Conservation (phyloP, 805 yeast species). For the Wickerhamiella nectarea region DNA sequence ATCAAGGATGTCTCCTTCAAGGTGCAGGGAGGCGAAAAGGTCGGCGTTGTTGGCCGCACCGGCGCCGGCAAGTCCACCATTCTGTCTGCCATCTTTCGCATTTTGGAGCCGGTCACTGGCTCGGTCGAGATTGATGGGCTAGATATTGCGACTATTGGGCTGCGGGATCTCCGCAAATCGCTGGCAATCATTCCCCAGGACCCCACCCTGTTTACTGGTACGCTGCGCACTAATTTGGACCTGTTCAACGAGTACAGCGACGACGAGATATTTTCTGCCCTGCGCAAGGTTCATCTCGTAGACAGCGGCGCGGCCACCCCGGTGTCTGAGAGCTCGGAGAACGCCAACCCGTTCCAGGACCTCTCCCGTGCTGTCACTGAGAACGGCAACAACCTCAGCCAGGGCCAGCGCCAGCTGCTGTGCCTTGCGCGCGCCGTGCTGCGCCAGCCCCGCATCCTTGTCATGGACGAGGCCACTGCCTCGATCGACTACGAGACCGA, state of each 20-base stretch:
- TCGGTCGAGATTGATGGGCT: conserved; percentile 49
- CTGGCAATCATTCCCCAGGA: conserved; percentile 72
- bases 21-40: conserved; percentile 63
- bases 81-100: conserved; percentile 75
- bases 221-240: conserved; percentile 56
- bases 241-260: conserved; percentile 51
- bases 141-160: conserved; percentile 47
- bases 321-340: conserved; percentile 24
- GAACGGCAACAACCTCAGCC: conserved; percentile 71
- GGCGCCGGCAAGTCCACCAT: conserved; percentile 98
- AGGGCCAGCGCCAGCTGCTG: conserved; percentile 81
- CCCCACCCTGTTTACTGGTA: conserved; percentile 63
- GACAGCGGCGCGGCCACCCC: conserved; percentile 25
- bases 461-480: conserved; percentile 71
- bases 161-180: conserved; percentile 47
- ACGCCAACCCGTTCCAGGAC: conserved; percentile 57
- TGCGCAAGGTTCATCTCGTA: conserved; percentile 47
- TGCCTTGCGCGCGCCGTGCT: conserved; percentile 74
- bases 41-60: conserved; percentile 95
- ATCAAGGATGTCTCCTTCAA: conserved; percentile 75
- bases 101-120: conserved; percentile 46
- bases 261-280: conserved; percentile 44
- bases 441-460: conserved; percentile 54
- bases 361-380: conserved; percentile 46
- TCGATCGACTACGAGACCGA: conserved; percentile 76